Percentiles rank a stretch among this genome's conserved stretches.
Evolutionary conservation across 192 early-diverging fungal genomes (phyloP).

Genomic region (Umbelopsis ramanniana): DNA sequence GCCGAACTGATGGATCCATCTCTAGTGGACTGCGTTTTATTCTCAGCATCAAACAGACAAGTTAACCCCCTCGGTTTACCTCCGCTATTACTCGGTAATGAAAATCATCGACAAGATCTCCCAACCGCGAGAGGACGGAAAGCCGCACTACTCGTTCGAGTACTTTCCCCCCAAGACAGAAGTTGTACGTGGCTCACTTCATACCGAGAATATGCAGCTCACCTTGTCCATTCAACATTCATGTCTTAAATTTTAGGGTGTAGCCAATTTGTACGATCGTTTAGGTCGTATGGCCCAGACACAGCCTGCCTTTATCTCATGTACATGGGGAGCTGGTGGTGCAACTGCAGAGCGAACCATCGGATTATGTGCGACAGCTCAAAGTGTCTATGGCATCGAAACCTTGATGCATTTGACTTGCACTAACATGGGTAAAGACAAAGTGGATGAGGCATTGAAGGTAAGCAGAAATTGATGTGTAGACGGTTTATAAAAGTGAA

Average conservation of each 20-base stretch:
- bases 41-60: background rate
- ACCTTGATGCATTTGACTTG: constrained; percentile 88
- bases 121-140: constrained; percentile 63
- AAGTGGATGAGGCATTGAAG: constrained; percentile 73
- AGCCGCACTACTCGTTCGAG: constrained; percentile 86
- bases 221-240: background rate
- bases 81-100: constrained; percentile 46
- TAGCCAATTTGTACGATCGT: constrained; percentile 83
- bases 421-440: constrained; percentile 86
- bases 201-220: background rate
- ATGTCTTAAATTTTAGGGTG: constrained; percentile 54
- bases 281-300: constrained; percentile 78
- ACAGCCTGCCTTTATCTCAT: constrained; percentile 79
- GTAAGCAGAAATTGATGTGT: constrained; percentile 2
- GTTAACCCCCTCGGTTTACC: background rate
- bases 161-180: constrained; percentile 98
- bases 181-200: constrained; percentile 40
- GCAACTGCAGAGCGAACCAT: constrained; percentile 73
- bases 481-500: constrained; percentile 19
- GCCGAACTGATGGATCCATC: background rate
- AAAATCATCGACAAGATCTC: constrained; percentile 76
- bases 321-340: constrained; percentile 90
- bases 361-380: constrained; percentile 71
- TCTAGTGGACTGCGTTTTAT: constrained; percentile 4
- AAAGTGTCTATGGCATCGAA: constrained; percentile 78